A percentile compares a stretch with the other conserved stretches of the same genome.
phyloP scores from a whole-genome alignment of 1,139 yeast species.

The Wickerhamomyces sp. region DNA sequence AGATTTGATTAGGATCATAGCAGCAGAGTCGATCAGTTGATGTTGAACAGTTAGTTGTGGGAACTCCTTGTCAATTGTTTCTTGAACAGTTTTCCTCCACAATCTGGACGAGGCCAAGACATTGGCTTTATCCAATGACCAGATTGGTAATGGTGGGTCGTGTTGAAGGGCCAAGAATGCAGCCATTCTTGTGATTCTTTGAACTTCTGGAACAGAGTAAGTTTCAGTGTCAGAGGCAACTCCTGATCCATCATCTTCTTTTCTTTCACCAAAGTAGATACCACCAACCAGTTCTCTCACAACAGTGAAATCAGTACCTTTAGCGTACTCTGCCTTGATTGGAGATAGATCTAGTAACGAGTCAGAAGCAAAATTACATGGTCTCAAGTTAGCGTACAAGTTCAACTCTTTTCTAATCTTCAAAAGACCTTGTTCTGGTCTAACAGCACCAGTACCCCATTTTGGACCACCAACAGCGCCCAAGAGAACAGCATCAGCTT shows the following conservation, averaged over 20 bases:
- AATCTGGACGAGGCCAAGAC: slow-evolving; percentile 93
- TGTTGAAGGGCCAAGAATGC: slow-evolving; percentile 93
- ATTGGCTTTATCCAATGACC: slow-evolving; percentile 97
- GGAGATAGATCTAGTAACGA: slow-evolving; percentile 82
- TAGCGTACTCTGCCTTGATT: slow-evolving; percentile 73
- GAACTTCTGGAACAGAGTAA: slow-evolving; percentile 84
- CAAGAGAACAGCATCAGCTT: slow-evolving; percentile 85
- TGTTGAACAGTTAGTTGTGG: slow-evolving; percentile 83
- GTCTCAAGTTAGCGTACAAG: slow-evolving; percentile 92
- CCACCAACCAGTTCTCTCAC: slow-evolving; percentile 98
- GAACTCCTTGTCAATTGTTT: slow-evolving; percentile 79
- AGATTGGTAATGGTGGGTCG: slow-evolving; percentile 87
- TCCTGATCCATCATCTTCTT: slow-evolving; percentile 82
- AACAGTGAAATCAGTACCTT: slow-evolving; percentile 86
- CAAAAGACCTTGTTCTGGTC: slow-evolving; percentile 96
- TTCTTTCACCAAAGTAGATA: slow-evolving; percentile 92
- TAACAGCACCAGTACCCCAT: slow-evolving; percentile 86
- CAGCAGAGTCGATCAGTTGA: slow-evolving; percentile 96
- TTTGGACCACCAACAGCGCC: slow-evolving; percentile 99
- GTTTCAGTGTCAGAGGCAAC: slow-evolving; percentile 93
- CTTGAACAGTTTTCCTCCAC: slow-evolving; percentile 92
- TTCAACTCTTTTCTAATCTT: slow-evolving; percentile 91
- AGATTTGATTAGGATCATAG: slow-evolving; percentile 89
- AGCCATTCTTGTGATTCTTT: slow-evolving; percentile 96
- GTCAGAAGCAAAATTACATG: slow-evolving; percentile 92